Evolutionary conservation across 805 yeast species (phyloP).

Genomic region (Starmerella davenportii): DNA sequence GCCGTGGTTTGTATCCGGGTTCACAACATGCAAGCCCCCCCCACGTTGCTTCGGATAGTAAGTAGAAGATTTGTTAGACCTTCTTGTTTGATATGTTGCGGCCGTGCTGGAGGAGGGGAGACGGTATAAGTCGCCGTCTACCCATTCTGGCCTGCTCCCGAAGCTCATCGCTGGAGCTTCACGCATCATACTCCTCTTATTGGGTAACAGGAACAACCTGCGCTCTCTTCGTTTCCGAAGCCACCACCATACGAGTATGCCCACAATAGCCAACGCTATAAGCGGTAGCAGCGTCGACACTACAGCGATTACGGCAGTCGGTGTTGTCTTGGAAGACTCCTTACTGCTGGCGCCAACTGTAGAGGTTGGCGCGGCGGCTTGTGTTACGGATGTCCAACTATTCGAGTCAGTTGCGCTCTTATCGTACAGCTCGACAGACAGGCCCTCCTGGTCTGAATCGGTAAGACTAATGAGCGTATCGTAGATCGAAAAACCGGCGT

Average conservation of each 20-base stretch:
- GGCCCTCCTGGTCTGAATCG: neutral
- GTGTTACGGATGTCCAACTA: too few species aligned
- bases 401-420: neutral
- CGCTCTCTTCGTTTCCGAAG: constrained; percentile 18
- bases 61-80: neutral
- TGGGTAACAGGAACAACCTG: constrained; percentile 11
- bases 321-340: constrained; percentile 3
- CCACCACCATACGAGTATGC: constrained; percentile 20
- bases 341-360: constrained; percentile 10
- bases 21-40: constrained; percentile 13
- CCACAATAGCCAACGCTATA: constrained; percentile 24
- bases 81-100: neutral
- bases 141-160: neutral
- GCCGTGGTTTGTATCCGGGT: constrained; percentile 10
- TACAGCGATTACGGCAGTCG: constrained; percentile 27
- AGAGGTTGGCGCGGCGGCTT: too few species aligned
- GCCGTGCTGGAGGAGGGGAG: neutral
- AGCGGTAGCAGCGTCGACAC: constrained; percentile 31
- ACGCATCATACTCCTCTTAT: constrained; percentile 9
- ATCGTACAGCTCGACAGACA: constrained; percentile 2
- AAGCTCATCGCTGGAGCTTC: constrained; percentile 4
- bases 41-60: constrained; percentile 10
- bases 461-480: constrained; percentile 5
- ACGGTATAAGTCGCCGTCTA: neutral
- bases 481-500: constrained; percentile 11